Evolutionary conservation across 352 stramenopile genomes (phyloP), one percentile per base, ranked within the genome.

Genomic region (Phytophthora brassicae): DNA sequence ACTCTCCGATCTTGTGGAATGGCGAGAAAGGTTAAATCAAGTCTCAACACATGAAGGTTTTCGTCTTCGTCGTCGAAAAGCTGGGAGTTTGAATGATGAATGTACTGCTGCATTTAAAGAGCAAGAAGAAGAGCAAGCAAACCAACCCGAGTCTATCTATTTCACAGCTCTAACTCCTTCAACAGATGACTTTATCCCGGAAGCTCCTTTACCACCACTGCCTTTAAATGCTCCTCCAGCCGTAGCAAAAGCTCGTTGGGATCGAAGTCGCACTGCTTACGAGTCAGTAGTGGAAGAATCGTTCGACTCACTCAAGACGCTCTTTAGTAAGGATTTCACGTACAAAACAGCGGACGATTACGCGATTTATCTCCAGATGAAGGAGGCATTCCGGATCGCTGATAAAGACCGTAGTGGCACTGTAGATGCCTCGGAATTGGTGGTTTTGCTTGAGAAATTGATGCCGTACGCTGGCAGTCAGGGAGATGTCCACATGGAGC

Each of bases 311-410:
- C 63, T 90, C 7, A 60, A 56, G 33, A 74, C 69, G 47, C 69
- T 90, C 1, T 90, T 88, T 44, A 74, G 75, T 53, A 75, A 89
- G 36, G 61, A 78, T 12, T 89, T 90, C 56, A 70, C 70, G 19
- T 74, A 83, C 44, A 65, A 72, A 23, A 71, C 80, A 6, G 70
- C 68, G 2, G 77, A 86, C 19, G 73, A 91, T 39, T 84, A 78
- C 28, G 75, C 81, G 4, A 75, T 89, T 38, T 91, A 88, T 33
- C 66, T 91, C 74, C 79, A 91, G 31, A 88, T 91, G 79, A 89
- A 89, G 45, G 79, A 91, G 35, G 81, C 81, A 4, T 91, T 91
- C 50, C 78, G 81, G 4, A 58, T 86, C 14, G 79, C 81, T 0
- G 81, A 90, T 42, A 78, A 78, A 36, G 67, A 91, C 44, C 75